Base-by-base conservation (phyloP, 2,329 filamentous ascomycete genomes). In the Aaosphaeria pasadenensis region DNA sequence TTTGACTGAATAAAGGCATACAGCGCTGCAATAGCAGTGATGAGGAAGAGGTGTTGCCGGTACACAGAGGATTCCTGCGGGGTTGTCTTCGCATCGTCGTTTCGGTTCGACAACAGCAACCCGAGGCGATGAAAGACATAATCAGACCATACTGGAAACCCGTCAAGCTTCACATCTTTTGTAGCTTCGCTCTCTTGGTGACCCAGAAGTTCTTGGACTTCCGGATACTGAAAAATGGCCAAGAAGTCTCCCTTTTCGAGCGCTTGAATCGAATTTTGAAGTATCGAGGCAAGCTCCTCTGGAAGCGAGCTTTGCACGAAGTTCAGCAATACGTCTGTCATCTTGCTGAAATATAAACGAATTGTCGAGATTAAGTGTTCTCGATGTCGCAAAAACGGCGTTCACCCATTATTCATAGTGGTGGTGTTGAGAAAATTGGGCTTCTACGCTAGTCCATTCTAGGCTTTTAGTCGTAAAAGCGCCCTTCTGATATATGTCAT, bases 1-100 rank as follows among this genome's bases (percentile, higher is more conserved):
- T 90, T 96, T 1, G 84, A 84, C 67, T 96, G 91, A 11, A 96
- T 71, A 65, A 96, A 96, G 7, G 86, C 82, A 62, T 89, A 81
- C 7, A 96, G 77, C 1, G 86, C 82, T 1, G 87, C 84, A 42
- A 89, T 73, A 7, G 84, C 88, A 32, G 87, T 74, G 40, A 82
- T 73, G 46, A 83, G 73, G 41, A 73, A 66, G 2, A 74, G 54
- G 47, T 71, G 60, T 48, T 73, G 71, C 17, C 62, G 68, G 49
- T 74, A 73, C n/a, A 63, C 59, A 30, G 65, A 52, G 11, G 63
- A 68, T 49, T 71, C 65, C 43, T 55, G 48, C 13, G 60, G 48
- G 1, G 58, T 52, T 9, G 51, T 51, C 7, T 48, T 59, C 36
- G 55, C 43, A n/a, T 62, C 58, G 48, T 63, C 60, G 42, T 47